Conservation (phyloP, 1,284 basidiomycete genomes). For the Melampsora americana region DNA sequence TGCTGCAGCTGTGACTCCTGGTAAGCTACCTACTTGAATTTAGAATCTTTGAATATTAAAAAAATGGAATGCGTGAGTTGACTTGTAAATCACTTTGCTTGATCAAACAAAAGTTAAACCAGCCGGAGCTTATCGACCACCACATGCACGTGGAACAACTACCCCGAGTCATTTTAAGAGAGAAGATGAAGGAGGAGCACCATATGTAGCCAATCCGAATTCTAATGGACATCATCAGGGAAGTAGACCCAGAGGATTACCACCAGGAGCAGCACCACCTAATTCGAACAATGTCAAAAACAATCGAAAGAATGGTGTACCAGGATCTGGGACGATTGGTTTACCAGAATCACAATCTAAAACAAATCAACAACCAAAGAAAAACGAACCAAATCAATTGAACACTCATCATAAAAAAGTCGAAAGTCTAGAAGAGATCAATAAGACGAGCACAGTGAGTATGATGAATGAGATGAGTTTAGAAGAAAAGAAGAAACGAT, state of each 20-base stretch:
- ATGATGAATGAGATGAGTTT: too few species aligned
- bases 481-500: conserved; percentile 59
- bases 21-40: conserved; percentile 5
- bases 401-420: too few species aligned
- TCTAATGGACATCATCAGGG: conserved; percentile 13
- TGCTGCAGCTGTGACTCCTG: neutral
- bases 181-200: conserved; percentile 71
- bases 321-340: conserved; percentile 20
- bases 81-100: conserved; percentile 54
- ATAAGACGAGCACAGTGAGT: conserved; percentile 58
- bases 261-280: conserved; percentile 45
- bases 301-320: conserved; percentile 46
- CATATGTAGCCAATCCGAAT: conserved; percentile 48
- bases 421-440: conserved; percentile 8
- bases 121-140: conserved; percentile 80
- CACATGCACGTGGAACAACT: conserved; percentile 79
- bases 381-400: conserved; percentile 44
- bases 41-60: neutral
- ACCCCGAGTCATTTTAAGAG: conserved; percentile 82
- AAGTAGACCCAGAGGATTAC: conserved; percentile 25
- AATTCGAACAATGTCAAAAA: conserved; percentile 36
- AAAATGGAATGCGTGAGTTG: neutral
- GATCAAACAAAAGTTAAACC: conserved; percentile 61
- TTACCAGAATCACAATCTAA: conserved; percentile 2
- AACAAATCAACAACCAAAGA: conserved; percentile 15